Percentiles rank a stretch among this genome's conserved stretches.
Conservation (phyloP, 2,329 filamentous ascomycete species). For the Calonectria leucothoes region DNA sequence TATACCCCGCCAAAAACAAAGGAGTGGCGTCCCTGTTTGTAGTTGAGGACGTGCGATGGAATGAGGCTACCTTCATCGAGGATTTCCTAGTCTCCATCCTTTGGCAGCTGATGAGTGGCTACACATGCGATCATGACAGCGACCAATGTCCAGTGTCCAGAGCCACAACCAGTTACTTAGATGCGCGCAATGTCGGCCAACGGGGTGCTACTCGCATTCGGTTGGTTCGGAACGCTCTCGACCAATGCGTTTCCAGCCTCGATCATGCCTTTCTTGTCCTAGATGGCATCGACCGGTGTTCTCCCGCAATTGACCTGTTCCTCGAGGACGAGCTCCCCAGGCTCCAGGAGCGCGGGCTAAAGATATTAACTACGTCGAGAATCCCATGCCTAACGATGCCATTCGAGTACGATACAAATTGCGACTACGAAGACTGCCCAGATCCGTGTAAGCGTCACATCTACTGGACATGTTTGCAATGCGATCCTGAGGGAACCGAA, state of each 20-base stretch:
- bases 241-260: background rate
- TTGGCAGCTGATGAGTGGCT: background rate
- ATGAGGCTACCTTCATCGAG: background rate
- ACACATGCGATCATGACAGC: background rate
- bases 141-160: background rate
- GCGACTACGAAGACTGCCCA: background rate
- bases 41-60: background rate
- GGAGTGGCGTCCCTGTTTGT: background rate
- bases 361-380: background rate
- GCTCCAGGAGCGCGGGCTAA: background rate
- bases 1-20: background rate
- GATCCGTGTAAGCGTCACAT: background rate
- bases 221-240: background rate
- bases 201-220: background rate
- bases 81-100: background rate
- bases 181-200: background rate
- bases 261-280: background rate
- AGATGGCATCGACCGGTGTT: background rate
- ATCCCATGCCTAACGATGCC: background rate
- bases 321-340: background rate
- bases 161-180: background rate
- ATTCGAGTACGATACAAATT: background rate
- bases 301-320: background rate
- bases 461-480: background rate
- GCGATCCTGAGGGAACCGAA: background rate